Conservation (phyloP, 140 eudicot genomes). For the Stevia rebaudiana region DNA sequence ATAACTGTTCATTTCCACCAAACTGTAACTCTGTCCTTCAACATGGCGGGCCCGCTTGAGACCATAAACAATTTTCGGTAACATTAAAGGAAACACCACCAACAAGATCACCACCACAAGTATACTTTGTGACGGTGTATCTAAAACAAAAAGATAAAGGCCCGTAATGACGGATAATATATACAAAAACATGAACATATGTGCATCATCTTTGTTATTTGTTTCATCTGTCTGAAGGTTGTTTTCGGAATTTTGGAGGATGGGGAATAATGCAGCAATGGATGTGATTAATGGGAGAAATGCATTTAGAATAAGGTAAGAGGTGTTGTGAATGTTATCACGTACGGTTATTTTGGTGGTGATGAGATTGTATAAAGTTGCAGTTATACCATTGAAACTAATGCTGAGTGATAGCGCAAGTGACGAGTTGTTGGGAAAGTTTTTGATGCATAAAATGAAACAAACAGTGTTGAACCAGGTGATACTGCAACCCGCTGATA, state of each 20-base stretch:
- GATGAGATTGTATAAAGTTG: constrained; percentile 56
- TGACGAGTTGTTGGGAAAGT: constrained; percentile 46
- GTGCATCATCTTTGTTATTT: constrained; percentile 20
- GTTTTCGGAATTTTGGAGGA: constrained; percentile 27
- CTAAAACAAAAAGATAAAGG: constrained; percentile 48
- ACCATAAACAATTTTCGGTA: constrained; percentile 29
- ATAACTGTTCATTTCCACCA: constrained; percentile 22
- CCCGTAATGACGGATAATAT: constrained; percentile 44
- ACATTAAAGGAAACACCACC: constrained; percentile 36
- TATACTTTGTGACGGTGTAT: constrained; percentile 30
- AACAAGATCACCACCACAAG: constrained; percentile 35
- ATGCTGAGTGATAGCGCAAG: constrained; percentile 56
- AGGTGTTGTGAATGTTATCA: constrained; percentile 8
- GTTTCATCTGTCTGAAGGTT: constrained; percentile 21
- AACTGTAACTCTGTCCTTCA: constrained; percentile 27
- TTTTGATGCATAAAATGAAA: constrained; percentile 51
- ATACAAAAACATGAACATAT: constrained; percentile 29
- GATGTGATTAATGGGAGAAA: constrained; percentile 48
- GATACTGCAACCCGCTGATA: constrained; percentile 67
- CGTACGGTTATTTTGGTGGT: constrained; percentile 34
- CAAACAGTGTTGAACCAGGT: constrained; percentile 77
- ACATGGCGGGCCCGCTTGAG: constrained; percentile 16
- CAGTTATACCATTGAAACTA: constrained; percentile 68
- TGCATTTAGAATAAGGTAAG: constrained; percentile 59
- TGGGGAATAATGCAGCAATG: constrained; percentile 27